Conservation (phyloP, 2,329 filamentous ascomycete genomes). For the Pseudogymnoascus sp. region DNA sequence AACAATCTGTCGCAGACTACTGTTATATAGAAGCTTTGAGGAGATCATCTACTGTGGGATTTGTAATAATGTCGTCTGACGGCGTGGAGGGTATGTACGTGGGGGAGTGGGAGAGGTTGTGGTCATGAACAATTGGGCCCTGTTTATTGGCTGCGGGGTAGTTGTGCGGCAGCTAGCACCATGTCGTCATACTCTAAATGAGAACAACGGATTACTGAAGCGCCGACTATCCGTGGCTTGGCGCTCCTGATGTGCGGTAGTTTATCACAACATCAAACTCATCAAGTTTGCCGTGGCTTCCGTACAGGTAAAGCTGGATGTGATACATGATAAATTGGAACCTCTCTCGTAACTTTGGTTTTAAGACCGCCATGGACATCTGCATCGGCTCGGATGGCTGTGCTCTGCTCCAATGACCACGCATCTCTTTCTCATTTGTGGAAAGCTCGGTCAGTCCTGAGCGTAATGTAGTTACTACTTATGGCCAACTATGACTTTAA, state of each 20-base stretch:
- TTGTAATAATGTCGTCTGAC: slow-evolving; percentile 2
- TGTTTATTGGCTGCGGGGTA: slow-evolving; percentile 5
- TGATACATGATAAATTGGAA: not conserved
- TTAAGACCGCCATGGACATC: not conserved
- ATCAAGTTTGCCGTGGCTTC: not conserved
- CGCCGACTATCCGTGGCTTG: slow-evolving; percentile 5
- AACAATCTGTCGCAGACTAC: slow-evolving; percentile 3
- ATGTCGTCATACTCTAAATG: slow-evolving; percentile 4
- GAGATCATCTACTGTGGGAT: slow-evolving; percentile 5
- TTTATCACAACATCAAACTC: not conserved
- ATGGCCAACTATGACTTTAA: too few species aligned
- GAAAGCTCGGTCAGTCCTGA: slow-evolving; percentile 1
- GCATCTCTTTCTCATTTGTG: not conserved
- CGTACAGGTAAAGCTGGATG: not conserved
- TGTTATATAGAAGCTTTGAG: not conserved
- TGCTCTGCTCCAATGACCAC: not conserved
- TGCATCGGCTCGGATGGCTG: not conserved
- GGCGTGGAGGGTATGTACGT: not conserved
- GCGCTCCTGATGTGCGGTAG: not conserved
- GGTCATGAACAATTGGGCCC: not conserved
- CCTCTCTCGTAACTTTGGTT: not conserved
- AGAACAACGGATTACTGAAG: not conserved
- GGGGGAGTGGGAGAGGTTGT: not conserved
- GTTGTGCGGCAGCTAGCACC: not conserved
- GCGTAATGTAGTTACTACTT: too few species aligned